Evolutionary conservation across 148 eudicot species (phyloP).

Genomic region (Vaccinium macrocarpon): DNA sequence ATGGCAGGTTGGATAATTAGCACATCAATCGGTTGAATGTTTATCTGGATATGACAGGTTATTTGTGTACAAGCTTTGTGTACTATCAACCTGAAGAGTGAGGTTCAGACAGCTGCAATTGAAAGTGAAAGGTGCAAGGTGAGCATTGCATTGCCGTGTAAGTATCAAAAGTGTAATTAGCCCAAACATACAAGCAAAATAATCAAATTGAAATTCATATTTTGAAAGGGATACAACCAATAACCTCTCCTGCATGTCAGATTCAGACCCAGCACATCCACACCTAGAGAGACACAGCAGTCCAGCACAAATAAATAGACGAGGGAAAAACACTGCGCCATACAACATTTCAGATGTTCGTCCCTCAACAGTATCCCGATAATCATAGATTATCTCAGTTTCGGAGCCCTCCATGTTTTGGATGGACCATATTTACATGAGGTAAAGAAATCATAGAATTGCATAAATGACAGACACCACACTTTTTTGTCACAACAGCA

Average conservation of each 20-base stretch:
- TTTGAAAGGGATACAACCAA: not conserved
- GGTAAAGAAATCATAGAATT: not conserved
- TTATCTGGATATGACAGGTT: not conserved
- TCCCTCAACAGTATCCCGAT: not conserved
- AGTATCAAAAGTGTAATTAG: not conserved
- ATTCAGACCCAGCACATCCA: too few relatives aligned
- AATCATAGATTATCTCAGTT: not conserved
- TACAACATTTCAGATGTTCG: too few relatives aligned
- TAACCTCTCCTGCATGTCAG: not conserved
- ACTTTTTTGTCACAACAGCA: conserved; percentile 8
- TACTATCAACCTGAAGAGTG: not conserved
- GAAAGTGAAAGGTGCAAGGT: not conserved
- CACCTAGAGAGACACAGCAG: too few relatives aligned
- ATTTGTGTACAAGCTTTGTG: too few relatives aligned
- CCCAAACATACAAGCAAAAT: not conserved
- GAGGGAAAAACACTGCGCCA: too few relatives aligned
- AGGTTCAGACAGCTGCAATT: not conserved
- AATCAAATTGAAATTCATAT: not conserved
- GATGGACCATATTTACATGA: conserved; percentile 22
- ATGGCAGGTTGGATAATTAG: not conserved
- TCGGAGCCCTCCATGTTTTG: conserved; percentile 17
- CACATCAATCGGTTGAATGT: not conserved
- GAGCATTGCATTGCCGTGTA: not conserved
- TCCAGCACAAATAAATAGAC: too few relatives aligned
- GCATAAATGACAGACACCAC: conserved; percentile 8